These are phyloP conservation scores for Pholiota microspora DNA, from an alignment of 768 basidiomycete species.

Conservation along the genomic window DNA sequence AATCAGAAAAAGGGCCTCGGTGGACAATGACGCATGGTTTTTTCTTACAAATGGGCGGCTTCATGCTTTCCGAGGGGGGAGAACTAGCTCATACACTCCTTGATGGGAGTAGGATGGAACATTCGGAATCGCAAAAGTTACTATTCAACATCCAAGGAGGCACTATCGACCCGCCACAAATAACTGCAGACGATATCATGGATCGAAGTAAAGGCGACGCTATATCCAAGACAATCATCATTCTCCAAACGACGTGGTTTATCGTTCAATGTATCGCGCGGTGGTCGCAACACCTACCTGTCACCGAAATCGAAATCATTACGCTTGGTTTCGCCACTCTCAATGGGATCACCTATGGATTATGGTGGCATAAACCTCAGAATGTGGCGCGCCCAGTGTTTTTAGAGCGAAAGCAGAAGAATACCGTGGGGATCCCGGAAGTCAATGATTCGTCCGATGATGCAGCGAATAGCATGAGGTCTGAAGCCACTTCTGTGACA, in stretches of 20 bases:
- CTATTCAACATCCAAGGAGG: conserved; percentile 8
- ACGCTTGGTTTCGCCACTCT: conserved; percentile 32
- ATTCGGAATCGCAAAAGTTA: neutral
- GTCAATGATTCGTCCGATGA: too few species aligned
- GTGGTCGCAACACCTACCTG: conserved; percentile 17
- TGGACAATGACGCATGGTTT: conserved; percentile 18
- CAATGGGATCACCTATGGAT: conserved; percentile 26
- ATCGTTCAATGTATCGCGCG: conserved; percentile 27
- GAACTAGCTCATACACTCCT: neutral
- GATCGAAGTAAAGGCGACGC: conserved; percentile 31
- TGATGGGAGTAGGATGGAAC: neutral
- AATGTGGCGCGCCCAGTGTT: conserved; percentile 20
- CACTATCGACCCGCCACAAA: conserved; percentile 14
- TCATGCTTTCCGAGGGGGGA: conserved; percentile 20
- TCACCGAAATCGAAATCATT: conserved; percentile 33
- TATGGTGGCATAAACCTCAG: conserved; percentile 41
- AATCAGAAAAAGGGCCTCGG: neutral
- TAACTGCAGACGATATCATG: conserved; percentile 18
- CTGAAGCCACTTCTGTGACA: too few species aligned
- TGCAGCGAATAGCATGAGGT: too few species aligned
- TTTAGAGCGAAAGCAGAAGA: neutral
- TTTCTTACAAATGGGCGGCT: conserved; percentile 21
- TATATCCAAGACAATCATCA: conserved; percentile 30
- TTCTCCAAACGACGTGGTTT: conserved; percentile 36
- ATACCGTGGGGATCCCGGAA: too few species aligned